Conservation (phyloP, 139 green algal species). For the Asterochloris erici region DNA sequence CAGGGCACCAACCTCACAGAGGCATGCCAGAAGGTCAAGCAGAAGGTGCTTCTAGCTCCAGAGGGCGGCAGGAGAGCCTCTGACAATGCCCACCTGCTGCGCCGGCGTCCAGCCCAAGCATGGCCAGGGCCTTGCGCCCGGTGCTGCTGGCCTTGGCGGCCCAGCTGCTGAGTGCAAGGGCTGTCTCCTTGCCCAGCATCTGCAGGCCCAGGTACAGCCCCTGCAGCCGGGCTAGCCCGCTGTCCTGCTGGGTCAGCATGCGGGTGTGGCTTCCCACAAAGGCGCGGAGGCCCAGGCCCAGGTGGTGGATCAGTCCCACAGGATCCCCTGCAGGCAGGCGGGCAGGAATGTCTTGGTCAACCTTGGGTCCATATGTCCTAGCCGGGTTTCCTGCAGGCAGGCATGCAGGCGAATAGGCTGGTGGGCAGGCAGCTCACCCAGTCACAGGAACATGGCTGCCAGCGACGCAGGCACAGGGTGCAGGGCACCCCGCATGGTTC, state of each 20-base stretch:
- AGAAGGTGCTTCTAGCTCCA: no score
- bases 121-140: constrained; percentile 17
- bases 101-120: constrained; percentile 42
- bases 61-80: constrained; percentile 11
- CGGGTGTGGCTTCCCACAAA: constrained; percentile 40
- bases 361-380: no score
- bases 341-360: no score
- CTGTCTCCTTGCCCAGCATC: constrained; percentile 34
- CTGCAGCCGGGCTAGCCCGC: constrained; percentile 5
- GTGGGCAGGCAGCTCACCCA: no score
- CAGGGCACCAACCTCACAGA: no score
- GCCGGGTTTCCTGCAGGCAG: background rate
- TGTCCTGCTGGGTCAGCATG: constrained; percentile 31
- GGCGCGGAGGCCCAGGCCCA: constrained; percentile 47
- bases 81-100: constrained; percentile 24
- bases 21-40: no score
- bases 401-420: background rate
- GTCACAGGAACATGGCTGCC: background rate
- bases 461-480: background rate
- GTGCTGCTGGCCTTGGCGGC: constrained; percentile 31
- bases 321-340: constrained; percentile 33
- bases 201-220: constrained; percentile 30
- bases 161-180: constrained; percentile 48
- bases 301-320: constrained; percentile 43
- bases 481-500: background rate